Conservation (phyloP, 2,329 filamentous ascomycete genomes). For the Sporothrix pallida region DNA sequence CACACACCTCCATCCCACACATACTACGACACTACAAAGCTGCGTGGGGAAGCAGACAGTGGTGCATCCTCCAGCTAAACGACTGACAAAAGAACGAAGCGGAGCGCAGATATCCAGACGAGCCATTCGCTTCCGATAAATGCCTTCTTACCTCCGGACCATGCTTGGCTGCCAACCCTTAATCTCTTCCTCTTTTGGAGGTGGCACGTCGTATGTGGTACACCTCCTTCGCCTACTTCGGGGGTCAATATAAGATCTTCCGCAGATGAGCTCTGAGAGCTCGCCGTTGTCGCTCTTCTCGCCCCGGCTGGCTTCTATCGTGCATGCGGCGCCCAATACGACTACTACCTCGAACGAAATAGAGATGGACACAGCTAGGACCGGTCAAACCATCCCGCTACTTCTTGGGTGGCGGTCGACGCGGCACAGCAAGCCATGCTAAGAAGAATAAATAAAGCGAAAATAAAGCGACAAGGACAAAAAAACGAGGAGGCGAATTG, state of each 20-base stretch:
- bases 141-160: neutral
- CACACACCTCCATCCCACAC: slow-evolving; percentile 25
- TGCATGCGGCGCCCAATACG: slow-evolving; percentile 14
- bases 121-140: slow-evolving; percentile 13
- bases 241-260: neutral
- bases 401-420: slow-evolving; percentile 18
- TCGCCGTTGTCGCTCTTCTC: slow-evolving; percentile 25
- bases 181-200: slow-evolving; percentile 20
- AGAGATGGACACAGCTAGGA: slow-evolving; percentile 6
- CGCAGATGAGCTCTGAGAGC: neutral
- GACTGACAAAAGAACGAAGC: neutral
- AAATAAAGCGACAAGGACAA: slow-evolving; percentile 22
- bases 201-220: neutral
- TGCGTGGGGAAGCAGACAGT: slow-evolving; percentile 24
- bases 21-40: slow-evolving; percentile 24
- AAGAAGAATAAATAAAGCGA: slow-evolving; percentile 25
- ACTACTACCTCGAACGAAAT: slow-evolving; percentile 9
- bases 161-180: slow-evolving; percentile 25
- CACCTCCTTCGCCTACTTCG: neutral
- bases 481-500: neutral
- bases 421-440: slow-evolving; percentile 24
- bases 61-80: neutral
- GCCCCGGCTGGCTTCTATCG: neutral
- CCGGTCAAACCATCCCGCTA: slow-evolving; percentile 19
- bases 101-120: neutral